phyloP scores from a whole-genome alignment of 2,329 filamentous ascomycete species.

The Shiraia sp. region DNA sequence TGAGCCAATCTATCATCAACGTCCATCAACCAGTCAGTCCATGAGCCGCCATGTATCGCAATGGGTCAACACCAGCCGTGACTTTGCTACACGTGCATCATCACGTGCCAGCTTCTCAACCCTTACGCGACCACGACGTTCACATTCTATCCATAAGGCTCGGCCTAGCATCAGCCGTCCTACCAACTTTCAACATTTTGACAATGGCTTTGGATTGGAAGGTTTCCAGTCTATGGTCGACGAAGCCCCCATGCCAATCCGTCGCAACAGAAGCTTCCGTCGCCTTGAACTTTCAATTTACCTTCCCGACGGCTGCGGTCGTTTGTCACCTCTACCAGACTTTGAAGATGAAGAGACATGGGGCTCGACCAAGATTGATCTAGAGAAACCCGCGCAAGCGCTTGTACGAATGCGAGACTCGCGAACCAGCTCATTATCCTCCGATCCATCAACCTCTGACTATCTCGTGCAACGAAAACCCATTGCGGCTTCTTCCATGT shows the following conservation, averaged over 20 bases:
- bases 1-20: constrained; percentile 29
- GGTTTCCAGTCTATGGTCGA: constrained; percentile 39
- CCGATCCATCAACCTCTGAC: constrained; percentile 25
- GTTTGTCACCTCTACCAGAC: constrained; percentile 46
- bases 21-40: constrained; percentile 41
- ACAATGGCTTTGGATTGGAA: constrained; percentile 26
- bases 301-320: constrained; percentile 31
- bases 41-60: constrained; percentile 41
- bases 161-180: constrained; percentile 43
- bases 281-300: constrained; percentile 48
- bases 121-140: constrained; percentile 34
- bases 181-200: constrained; percentile 42
- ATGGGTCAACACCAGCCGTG: constrained; percentile 40
- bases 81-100: constrained; percentile 41
- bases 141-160: constrained; percentile 21
- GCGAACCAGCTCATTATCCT: constrained; percentile 31
- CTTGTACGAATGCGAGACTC: constrained; percentile 37
- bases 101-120: constrained; percentile 39
- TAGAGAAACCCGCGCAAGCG: constrained; percentile 39
- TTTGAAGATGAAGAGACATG: constrained; percentile 37
- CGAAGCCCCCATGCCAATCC: constrained; percentile 34
- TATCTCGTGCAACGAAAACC: constrained; percentile 41
- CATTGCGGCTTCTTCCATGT: constrained; percentile 18
- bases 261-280: constrained; percentile 41
- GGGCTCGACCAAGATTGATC: constrained; percentile 24